Conservation (phyloP, 768 basidiomycete genomes). For the Naganishia vaughanmartiniae region DNA sequence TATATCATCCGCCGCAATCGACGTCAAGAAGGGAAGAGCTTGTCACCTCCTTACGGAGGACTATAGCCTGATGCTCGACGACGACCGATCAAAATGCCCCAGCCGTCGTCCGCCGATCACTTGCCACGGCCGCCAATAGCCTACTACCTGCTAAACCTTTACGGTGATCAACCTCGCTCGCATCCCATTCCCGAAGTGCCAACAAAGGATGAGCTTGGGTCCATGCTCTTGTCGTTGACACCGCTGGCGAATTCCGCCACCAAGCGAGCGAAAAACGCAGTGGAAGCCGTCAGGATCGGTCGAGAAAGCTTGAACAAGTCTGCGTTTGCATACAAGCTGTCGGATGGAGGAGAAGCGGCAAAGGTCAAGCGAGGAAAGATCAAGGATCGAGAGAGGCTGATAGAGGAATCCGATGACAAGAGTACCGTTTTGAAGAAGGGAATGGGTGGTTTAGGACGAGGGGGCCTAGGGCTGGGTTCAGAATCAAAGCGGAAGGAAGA, state of each 20-base stretch:
- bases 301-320: slow-evolving; percentile 12
- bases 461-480: background rate
- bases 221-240: slow-evolving; percentile 1
- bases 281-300: slow-evolving; percentile 6
- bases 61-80: slow-evolving; percentile 4
- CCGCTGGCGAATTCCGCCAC: slow-evolving; percentile 6
- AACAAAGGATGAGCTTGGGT: background rate
- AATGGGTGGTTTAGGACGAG: background rate
- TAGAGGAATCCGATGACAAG: slow-evolving; percentile 5
- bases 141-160: background rate
- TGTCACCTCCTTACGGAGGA: background rate
- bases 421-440: background rate
- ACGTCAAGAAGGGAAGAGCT: background rate
- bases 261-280: background rate
- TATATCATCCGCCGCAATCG: too few relatives aligned
- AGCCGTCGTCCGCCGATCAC: slow-evolving; percentile 2
- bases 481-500: slow-evolving; percentile 9
- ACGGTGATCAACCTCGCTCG: background rate
- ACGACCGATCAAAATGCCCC: slow-evolving; percentile 13
- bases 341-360: background rate
- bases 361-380: slow-evolving; percentile 16
- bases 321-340: slow-evolving; percentile 8
- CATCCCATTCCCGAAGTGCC: background rate
- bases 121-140: slow-evolving; percentile 6
- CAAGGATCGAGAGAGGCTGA: slow-evolving; percentile 7